Percentiles rank a stretch among this genome's conserved stretches.
Conservation (phyloP, 1,284 basidiomycete genomes). For the Ustilago crameri region DNA sequence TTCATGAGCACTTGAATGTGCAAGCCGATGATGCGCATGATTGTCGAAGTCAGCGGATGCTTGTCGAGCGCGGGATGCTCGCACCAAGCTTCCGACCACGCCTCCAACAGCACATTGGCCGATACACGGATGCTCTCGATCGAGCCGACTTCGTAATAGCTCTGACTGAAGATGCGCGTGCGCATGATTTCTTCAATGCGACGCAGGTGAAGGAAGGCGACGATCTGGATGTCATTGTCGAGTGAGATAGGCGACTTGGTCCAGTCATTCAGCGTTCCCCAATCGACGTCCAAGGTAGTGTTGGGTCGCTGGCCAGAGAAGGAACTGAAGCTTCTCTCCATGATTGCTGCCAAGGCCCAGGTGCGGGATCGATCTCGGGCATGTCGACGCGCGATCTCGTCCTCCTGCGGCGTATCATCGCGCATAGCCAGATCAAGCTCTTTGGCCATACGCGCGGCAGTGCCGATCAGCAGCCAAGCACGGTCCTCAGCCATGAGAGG, state of each 20-base stretch:
- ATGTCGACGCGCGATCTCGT: conserved; percentile 37
- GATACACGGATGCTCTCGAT: conserved; percentile 51
- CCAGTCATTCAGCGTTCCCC: conserved; percentile 49
- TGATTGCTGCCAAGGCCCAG: conserved; percentile 48
- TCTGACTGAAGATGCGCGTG: conserved; percentile 48
- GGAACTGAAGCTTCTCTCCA: conserved; percentile 49
- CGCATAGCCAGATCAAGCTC: conserved; percentile 47
- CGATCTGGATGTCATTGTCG: conserved; percentile 43
- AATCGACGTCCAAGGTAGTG: conserved; percentile 46
- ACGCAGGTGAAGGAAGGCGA: conserved; percentile 42
- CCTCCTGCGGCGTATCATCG: conserved; percentile 33
- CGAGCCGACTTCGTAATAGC: conserved; percentile 49
- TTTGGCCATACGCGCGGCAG: conserved; percentile 47
- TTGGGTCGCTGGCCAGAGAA: conserved; percentile 49
- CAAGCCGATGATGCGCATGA: conserved; percentile 47
- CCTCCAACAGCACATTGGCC: conserved; percentile 42
- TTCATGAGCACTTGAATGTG: conserved; percentile 50
- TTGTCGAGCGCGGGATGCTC: conserved; percentile 41
- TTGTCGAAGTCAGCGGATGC: conserved; percentile 40
- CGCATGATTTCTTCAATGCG: conserved; percentile 50
- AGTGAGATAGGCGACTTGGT: conserved; percentile 44
- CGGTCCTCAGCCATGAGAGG: conserved; percentile 49
- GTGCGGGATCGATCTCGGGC: conserved; percentile 46
- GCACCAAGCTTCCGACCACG: conserved; percentile 48
- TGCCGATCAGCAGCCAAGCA: conserved; percentile 48